These are phyloP conservation scores for Lathyrus sativus DNA, from an alignment of 306 rosid species.

Conservation along the genomic window DNA sequence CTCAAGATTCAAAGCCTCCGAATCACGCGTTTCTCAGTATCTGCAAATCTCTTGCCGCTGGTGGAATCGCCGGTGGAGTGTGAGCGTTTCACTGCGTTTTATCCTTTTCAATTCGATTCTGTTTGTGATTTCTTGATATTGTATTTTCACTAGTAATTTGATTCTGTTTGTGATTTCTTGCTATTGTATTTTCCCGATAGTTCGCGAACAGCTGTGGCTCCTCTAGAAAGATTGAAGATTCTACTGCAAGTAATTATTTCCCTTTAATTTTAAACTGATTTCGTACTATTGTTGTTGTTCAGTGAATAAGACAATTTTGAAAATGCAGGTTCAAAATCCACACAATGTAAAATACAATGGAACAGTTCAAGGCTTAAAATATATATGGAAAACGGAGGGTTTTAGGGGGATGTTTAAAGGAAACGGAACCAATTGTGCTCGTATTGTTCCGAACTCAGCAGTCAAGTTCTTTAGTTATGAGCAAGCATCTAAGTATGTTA, in stretches of 20 bases:
- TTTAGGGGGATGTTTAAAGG: conserved; percentile 68
- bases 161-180: too few relatives aligned
- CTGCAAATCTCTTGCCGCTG: conserved; percentile 71
- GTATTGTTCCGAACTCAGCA: conserved; percentile 73
- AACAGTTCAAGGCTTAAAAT: conserved; percentile 63
- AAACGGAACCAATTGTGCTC: conserved; percentile 79
- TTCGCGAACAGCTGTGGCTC: conserved; percentile 72
- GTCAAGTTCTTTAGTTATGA: conserved; percentile 75
- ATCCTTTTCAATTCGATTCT: too few relatives aligned
- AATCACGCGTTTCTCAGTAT: conserved; percentile 48
- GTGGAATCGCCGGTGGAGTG: conserved; percentile 83
- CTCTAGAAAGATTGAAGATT: conserved; percentile 67
- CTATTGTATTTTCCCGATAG: conserved; percentile 36
- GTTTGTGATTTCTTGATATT: too few relatives aligned
- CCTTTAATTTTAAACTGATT: background rate
- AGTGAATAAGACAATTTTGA: conserved; percentile 33
- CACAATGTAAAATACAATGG: conserved; percentile 60
- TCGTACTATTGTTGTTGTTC: background rate
- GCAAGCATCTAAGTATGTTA: conserved; percentile 61
- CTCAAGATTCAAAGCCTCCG: conserved; percentile 55
- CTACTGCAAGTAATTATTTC: conserved; percentile 53
- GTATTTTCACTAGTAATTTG: too few relatives aligned
- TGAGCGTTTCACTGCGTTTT: conserved; percentile 24
- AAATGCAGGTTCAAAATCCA: conserved; percentile 59
- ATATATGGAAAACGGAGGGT: conserved; percentile 67